A percentile compares a stretch with the other conserved stretches of the same genome.
phyloP scores from a whole-genome alignment of 177 flowering plant species.

The Vitis hybrid region DNA sequence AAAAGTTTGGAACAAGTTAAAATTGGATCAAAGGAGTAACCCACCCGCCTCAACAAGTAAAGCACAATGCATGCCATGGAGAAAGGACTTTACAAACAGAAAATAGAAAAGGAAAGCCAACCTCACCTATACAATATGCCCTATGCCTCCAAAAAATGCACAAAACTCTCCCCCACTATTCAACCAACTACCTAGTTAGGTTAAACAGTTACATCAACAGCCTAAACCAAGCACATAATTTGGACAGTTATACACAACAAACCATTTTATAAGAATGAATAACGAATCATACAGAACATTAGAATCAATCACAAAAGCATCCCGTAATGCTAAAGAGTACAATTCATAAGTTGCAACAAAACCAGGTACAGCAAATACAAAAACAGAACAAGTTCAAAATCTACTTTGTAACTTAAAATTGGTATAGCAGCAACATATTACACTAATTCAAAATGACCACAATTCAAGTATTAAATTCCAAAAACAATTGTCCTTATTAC shows the following conservation, averaged over 20 bases:
- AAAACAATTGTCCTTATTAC: not conserved
- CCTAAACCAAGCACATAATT: too few relatives aligned
- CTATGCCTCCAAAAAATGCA: too few relatives aligned
- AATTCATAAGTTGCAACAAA: not conserved
- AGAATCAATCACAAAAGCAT: not conserved
- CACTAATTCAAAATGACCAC: not conserved
- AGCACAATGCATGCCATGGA: not conserved
- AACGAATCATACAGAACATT: too few relatives aligned
- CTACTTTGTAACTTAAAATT: not conserved
- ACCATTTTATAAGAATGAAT: too few relatives aligned
- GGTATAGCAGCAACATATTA: not conserved
- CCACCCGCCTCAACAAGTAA: not conserved
- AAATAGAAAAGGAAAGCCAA: not conserved
- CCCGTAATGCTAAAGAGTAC: not conserved
- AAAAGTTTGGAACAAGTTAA: not conserved
- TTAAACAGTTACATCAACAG: too few relatives aligned
- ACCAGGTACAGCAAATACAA: not conserved
- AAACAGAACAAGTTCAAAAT: constrained; percentile 1
- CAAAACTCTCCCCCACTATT: too few relatives aligned
- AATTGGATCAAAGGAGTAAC: not conserved
- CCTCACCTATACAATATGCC: not conserved
- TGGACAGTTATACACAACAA: too few relatives aligned
- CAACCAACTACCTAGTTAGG: too few relatives aligned
- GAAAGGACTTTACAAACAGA: not conserved
- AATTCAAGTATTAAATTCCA: not conserved